These are phyloP conservation scores for Hyaloperonospora arabidopsidis DNA, from an alignment of 352 stramenopile genomes.

Conservation along the genomic window DNA sequence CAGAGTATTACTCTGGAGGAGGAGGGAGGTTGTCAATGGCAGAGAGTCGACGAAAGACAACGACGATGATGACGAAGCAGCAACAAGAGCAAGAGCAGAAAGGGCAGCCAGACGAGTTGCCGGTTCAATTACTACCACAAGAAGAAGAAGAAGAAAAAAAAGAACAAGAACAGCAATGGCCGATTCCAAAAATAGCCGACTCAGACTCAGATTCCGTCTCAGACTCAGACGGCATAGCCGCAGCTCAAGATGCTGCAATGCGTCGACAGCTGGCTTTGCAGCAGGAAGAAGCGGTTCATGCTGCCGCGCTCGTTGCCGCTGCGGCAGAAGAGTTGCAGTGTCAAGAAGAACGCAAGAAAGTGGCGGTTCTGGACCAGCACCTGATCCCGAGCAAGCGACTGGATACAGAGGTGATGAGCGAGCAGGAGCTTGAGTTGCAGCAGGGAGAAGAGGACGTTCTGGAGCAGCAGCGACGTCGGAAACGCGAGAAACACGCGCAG, in stretches of 20 bases:
- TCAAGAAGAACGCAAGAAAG: slow-evolving; percentile 26
- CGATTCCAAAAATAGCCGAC: slow-evolving; percentile 8
- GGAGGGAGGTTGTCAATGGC: too few relatives aligned
- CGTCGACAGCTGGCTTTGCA: slow-evolving; percentile 18
- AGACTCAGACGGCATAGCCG: too few relatives aligned
- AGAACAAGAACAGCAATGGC: slow-evolving; percentile 8
- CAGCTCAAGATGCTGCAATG: slow-evolving; percentile 19
- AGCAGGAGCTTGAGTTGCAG: slow-evolving; percentile 26
- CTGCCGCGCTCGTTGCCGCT: slow-evolving; percentile 6
- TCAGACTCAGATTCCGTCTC: too few relatives aligned
- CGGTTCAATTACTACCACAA: slow-evolving; percentile 17
- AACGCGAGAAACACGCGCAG: slow-evolving; percentile 62
- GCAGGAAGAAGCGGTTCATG: slow-evolving; percentile 17
- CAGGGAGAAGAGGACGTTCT: slow-evolving; percentile 35
- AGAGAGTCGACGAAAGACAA: too few relatives aligned
- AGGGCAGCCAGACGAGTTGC: slow-evolving; percentile 21
- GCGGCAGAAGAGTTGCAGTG: slow-evolving; percentile 24
- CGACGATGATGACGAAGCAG: slow-evolving; percentile 12
- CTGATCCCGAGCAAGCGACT: slow-evolving; percentile 28
- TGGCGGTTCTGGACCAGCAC: too few relatives aligned
- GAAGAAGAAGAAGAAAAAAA: slow-evolving; percentile 2
- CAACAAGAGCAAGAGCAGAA: slow-evolving; percentile 6
- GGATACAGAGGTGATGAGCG: slow-evolving; percentile 24
- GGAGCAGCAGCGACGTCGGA: slow-evolving; percentile 57
- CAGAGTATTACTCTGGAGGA: slow-evolving; percentile 7